phyloP scores from a whole-genome alignment of 2,329 filamentous ascomycete genomes.

The Pyrenophora graminea region DNA sequence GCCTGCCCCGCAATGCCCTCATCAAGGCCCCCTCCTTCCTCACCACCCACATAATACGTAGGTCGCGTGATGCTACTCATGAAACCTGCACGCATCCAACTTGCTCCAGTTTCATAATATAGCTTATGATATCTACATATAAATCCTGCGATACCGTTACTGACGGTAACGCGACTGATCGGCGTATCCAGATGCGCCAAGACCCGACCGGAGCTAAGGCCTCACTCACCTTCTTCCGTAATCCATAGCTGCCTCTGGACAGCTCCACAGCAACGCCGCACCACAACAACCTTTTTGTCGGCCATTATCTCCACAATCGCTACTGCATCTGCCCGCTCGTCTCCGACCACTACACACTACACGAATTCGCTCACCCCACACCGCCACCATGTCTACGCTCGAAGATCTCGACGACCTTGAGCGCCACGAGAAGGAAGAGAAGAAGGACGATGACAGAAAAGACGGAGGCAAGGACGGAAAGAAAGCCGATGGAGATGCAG shows the following conservation, averaged over 20 bases:
- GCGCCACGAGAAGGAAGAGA: constrained; percentile 74
- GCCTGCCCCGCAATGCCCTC: no score
- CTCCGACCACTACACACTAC: not conserved
- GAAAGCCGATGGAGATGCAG: constrained; percentile 73
- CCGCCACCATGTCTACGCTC: constrained; percentile 75
- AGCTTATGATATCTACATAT: no score
- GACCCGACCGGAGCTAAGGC: constrained; percentile 13
- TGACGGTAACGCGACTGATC: constrained; percentile 4
- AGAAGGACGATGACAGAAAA: constrained; percentile 60
- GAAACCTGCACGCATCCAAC: no score
- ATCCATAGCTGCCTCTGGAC: constrained; percentile 43
- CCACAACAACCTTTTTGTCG: constrained; percentile 10
- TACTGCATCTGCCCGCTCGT: not conserved
- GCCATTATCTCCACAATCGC: constrained; percentile 7
- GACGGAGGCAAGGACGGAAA: constrained; percentile 60
- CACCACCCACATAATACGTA: no score
- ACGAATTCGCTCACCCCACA: constrained; percentile 14
- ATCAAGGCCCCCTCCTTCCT: no score
- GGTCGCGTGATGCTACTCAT: no score
- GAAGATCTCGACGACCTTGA: constrained; percentile 91
- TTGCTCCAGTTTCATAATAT: no score
- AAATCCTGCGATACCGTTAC: no score
- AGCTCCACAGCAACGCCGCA: constrained; percentile 28
- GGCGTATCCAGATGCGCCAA: constrained; percentile 10
- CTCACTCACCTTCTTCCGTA: constrained; percentile 29